phyloP scores from a whole-genome alignment of 192 early-diverging fungal genomes.

The Piromyces finnis region DNA sequence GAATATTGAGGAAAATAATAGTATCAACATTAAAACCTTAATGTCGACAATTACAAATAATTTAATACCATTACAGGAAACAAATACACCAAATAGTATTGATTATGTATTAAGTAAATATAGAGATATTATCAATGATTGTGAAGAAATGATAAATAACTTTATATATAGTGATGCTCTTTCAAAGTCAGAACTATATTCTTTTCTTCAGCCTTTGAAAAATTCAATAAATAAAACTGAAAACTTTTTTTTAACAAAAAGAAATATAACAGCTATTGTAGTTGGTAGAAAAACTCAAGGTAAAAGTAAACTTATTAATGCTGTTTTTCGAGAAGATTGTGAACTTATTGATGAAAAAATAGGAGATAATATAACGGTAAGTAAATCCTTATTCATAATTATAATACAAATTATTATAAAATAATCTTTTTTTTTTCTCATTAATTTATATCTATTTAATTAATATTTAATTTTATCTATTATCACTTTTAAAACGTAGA shows the following conservation, averaged over 20 bases:
- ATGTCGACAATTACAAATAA: neutral
- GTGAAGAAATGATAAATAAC: neutral
- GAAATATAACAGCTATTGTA: neutral
- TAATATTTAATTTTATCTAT: too few species aligned
- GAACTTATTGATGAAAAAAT: neutral
- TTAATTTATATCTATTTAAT: too few species aligned
- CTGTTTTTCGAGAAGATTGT: neutral
- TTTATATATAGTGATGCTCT: neutral
- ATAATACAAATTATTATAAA: too few species aligned
- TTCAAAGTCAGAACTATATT: neutral
- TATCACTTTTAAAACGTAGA: too few species aligned
- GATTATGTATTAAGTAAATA: neutral
- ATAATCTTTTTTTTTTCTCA: too few species aligned
- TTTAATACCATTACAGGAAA: neutral
- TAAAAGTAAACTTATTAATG: neutral
- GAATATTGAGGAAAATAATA: neutral
- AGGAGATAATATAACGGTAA: neutral
- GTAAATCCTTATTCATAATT: too few species aligned
- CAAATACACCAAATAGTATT: neutral
- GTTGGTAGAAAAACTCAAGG: neutral
- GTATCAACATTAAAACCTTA: neutral
- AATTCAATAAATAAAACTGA: neutral
- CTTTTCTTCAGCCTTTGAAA: neutral
- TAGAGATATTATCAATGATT: neutral
- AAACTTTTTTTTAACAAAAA: neutral